phyloP scores from a whole-genome alignment of 768 basidiomycete genomes.

The Chalciporus pseudorubinellus region DNA sequence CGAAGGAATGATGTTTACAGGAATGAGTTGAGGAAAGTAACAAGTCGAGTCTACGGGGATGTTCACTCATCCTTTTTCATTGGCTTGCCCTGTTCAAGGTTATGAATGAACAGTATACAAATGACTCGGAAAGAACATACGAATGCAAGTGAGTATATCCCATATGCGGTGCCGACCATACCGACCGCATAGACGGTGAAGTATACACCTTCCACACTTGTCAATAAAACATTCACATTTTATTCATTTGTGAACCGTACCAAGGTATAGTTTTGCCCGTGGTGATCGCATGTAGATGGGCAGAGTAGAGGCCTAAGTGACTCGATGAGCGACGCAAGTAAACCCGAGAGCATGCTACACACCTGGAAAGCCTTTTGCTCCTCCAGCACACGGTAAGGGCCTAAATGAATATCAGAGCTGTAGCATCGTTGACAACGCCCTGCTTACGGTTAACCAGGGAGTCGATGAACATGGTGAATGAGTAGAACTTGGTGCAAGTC shows the following conservation, averaged over 20 bases:
- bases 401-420: slow-evolving; percentile 29
- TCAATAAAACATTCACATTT: neutral
- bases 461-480: slow-evolving; percentile 47
- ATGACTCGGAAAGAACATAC: slow-evolving; percentile 29
- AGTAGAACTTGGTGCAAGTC: slow-evolving; percentile 16
- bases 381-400: slow-evolving; percentile 63
- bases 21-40: slow-evolving; percentile 12
- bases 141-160: slow-evolving; percentile 45
- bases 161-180: slow-evolving; percentile 51
- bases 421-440: neutral
- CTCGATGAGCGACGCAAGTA: slow-evolving; percentile 6
- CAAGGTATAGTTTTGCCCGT: slow-evolving; percentile 60
- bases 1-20: slow-evolving; percentile 8
- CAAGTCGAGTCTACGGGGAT: slow-evolving; percentile 15
- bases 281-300: slow-evolving; percentile 61
- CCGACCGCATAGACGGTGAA: slow-evolving; percentile 52
- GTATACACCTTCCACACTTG: slow-evolving; percentile 48
- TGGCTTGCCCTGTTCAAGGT: slow-evolving; percentile 28
- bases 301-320: slow-evolving; percentile 36
- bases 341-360: neutral
- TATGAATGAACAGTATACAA: neutral
- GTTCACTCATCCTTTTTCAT: slow-evolving; percentile 18
- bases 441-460: slow-evolving; percentile 65
- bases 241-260: slow-evolving; percentile 37
- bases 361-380: slow-evolving; percentile 71